Conservation (phyloP, 1,139 yeast species). For the Hyphopichia buzzinii region DNA sequence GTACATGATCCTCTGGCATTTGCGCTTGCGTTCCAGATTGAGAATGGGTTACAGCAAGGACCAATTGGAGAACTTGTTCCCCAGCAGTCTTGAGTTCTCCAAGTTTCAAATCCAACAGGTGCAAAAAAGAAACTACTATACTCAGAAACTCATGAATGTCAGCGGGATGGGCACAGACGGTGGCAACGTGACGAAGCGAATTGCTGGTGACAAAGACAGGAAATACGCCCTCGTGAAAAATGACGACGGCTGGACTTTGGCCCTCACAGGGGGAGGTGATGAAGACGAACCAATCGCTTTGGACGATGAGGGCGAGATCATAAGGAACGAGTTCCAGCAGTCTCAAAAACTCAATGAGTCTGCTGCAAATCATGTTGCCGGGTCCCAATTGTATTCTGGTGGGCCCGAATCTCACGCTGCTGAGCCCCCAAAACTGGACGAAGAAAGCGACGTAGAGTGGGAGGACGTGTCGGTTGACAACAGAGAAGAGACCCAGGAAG, state of each 20-base stretch:
- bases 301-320: conserved; percentile 31
- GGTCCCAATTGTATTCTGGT: too few relatives aligned
- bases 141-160: conserved; percentile 82
- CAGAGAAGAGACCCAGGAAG: conserved; percentile 25
- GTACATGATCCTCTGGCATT: conserved; percentile 80
- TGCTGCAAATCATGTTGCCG: too few relatives aligned
- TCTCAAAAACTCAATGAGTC: background rate
- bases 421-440: conserved; percentile 4
- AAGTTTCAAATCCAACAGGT: conserved; percentile 92
- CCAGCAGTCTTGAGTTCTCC: conserved; percentile 85
- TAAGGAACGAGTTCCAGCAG: conserved; percentile 3
- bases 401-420: too few relatives aligned
- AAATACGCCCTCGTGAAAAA: conserved; percentile 75
- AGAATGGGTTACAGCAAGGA: conserved; percentile 94
- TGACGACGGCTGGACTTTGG: conserved; percentile 84
- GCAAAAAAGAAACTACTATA: conserved; percentile 82
- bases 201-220: conserved; percentile 82
- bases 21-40: conserved; percentile 79
- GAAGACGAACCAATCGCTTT: conserved; percentile 42
- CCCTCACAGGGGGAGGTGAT: conserved; percentile 46
- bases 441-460: conserved; percentile 13
- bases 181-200: conserved; percentile 47
- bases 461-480: conserved; percentile 15
- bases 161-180: conserved; percentile 77
- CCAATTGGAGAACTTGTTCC: conserved; percentile 77